Conservation (phyloP, 2,329 filamentous ascomycete species). For the Penicillium thymicola region DNA sequence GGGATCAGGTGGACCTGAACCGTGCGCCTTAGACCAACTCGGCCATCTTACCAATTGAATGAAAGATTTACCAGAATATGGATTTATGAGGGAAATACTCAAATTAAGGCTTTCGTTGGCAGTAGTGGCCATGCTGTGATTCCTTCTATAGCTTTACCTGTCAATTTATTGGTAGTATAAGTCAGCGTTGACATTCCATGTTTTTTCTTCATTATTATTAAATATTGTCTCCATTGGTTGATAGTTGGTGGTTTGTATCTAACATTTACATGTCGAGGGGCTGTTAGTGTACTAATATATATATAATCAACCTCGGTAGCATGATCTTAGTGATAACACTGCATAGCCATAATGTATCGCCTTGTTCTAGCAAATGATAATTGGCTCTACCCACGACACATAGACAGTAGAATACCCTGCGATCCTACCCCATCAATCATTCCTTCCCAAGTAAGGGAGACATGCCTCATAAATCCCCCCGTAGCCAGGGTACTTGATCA, state of each 20-base stretch:
- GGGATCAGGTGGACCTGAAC: constrained; percentile 32
- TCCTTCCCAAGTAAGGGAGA: constrained; percentile 8
- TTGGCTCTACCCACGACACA: too few relatives aligned
- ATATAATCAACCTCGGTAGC: background rate
- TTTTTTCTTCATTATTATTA: background rate
- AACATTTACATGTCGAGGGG: background rate
- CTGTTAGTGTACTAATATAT: background rate
- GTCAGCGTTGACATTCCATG: background rate
- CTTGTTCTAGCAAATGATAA: background rate
- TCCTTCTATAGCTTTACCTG: background rate
- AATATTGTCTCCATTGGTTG: background rate
- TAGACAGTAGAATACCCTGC: too few relatives aligned
- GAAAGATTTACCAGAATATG: too few relatives aligned
- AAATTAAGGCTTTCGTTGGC: too few relatives aligned
- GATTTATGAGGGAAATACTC: too few relatives aligned
- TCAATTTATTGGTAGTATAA: background rate
- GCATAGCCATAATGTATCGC: background rate
- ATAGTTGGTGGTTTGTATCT: background rate
- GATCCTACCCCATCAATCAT: background rate
- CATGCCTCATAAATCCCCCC: constrained; percentile 11
- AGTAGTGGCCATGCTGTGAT: too few relatives aligned
- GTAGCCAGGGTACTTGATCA: constrained; percentile 18
- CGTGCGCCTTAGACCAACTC: constrained; percentile 38
- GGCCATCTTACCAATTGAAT: constrained; percentile 28
- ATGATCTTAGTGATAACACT: background rate